Base-by-base conservation (phyloP, 257 asterid species). In the Capsicum rhomboideum region DNA sequence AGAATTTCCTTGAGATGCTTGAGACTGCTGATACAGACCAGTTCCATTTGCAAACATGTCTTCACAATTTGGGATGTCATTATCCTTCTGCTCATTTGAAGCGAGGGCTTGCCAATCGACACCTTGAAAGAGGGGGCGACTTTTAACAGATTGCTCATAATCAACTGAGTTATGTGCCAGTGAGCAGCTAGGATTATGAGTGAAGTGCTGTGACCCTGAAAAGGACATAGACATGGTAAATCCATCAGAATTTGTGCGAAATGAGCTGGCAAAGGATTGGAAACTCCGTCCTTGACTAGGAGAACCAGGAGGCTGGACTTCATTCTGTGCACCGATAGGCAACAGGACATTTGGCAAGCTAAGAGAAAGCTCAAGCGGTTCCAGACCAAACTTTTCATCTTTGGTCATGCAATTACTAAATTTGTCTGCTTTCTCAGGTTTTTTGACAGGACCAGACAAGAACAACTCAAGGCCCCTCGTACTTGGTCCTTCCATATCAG, bases 171-270 rank as follows among this genome's bases (percentile, higher is more conserved):
- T 89, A 68, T 93, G 93, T 78, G 94, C 94, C 86, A 97, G 66
- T 84, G 99, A 97, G 86, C 99, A 97, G 87, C 99, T 97, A 21
- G 97, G 99, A 75, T 97, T 97, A 91, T 97, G 99, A 80, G 95
- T 92, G 88, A 97, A 93, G 88, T 92, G 97, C 89, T 94, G 99
- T 75, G 99, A 97, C 54, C 98, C 99, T 26, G 99, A 95, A 83
- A 93, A 95, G 20, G 99, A 93, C 97, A 93, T 90, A 4, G 99
- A 97, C 82, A 94, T 93, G 29, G 98, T 93, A 86, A 93, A 95
- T 52, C 97, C 98, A 85, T 97, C 98, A 84, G 99, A 93, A 86
- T 88, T 88, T 16, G 99, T 93, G 71, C 87, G 90, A 84, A 93
- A 94, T 21, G 99, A 92, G 89, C 99, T 97, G 66, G 92, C 93